Percentiles rank a stretch among this genome's conserved stretches.
These are phyloP conservation scores for Rhododendron ovatum DNA, from an alignment of 148 eudicot genomes.

Conservation along the genomic window DNA sequence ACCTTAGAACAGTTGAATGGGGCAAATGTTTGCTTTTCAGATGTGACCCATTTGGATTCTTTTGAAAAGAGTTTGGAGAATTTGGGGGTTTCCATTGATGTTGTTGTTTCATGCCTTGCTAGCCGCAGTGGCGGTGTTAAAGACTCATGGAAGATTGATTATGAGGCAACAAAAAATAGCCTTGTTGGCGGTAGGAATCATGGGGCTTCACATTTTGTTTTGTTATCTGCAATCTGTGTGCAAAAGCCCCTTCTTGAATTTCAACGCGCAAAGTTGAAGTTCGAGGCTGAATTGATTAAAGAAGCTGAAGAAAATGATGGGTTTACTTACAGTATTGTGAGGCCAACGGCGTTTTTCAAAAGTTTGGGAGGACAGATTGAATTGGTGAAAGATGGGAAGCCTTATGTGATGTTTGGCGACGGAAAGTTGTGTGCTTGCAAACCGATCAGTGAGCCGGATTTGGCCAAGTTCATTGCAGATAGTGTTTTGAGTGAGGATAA, in stretches of 20 bases:
- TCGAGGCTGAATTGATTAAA: slow-evolving; percentile 72
- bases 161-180: slow-evolving; percentile 80
- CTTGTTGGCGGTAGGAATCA: slow-evolving; percentile 64
- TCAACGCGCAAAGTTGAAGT: slow-evolving; percentile 83
- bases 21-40: slow-evolving; percentile 83
- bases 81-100: slow-evolving; percentile 66
- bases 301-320: slow-evolving; percentile 51
- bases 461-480: slow-evolving; percentile 78
- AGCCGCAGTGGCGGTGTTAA: slow-evolving; percentile 79
- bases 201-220: slow-evolving; percentile 81
- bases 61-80: slow-evolving; percentile 49
- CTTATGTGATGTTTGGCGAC: slow-evolving; percentile 99
- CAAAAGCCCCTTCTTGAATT: slow-evolving; percentile 91
- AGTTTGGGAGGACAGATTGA: slow-evolving; percentile 96
- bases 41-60: slow-evolving; percentile 64
- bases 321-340: slow-evolving; percentile 78
- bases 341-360: slow-evolving; percentile 98
- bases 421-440: slow-evolving; percentile 93
- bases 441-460: slow-evolving; percentile 83
- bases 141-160: slow-evolving; percentile 89
- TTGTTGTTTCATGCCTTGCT: slow-evolving; percentile 90
- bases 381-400: slow-evolving; percentile 88
- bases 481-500: slow-evolving; percentile 66
- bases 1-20: slow-evolving; percentile 56
- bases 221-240: slow-evolving; percentile 92